Conservation (phyloP, 208 protist species). For the Angomonas desouzai region DNA sequence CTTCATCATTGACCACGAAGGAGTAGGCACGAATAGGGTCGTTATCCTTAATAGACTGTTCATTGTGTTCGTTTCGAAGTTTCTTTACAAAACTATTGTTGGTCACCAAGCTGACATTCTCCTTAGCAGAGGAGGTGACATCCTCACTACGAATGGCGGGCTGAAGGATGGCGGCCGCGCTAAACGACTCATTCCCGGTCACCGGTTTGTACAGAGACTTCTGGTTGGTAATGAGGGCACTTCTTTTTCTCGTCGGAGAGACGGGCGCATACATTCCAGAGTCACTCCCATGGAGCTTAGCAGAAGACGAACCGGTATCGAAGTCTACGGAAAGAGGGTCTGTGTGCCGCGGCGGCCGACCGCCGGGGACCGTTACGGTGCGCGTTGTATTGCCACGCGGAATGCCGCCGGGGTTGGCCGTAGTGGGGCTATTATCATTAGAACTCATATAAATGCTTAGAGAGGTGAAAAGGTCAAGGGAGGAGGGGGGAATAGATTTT, state of each 20-base stretch:
- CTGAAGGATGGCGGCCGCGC: neutral
- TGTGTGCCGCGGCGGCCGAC: neutral
- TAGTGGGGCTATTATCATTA: no score
- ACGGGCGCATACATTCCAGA: neutral
- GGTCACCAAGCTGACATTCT: neutral
- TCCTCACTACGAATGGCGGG: no score
- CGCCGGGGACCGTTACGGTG: neutral
- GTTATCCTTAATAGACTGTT: neutral
- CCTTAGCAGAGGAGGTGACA: no score
- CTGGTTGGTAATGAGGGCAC: slow-evolving; percentile 23
- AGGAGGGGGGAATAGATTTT: no score
- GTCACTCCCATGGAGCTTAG: neutral
- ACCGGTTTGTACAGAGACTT: slow-evolving; percentile 20
- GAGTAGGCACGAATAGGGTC: neutral
- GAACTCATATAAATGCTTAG: neutral
- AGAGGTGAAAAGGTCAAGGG: no score
- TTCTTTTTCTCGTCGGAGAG: slow-evolving; percentile 17
- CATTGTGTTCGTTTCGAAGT: neutral
- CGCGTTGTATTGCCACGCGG: neutral
- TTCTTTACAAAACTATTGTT: slow-evolving; percentile 3
- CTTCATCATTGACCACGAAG: neutral
- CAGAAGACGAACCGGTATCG: neutral
- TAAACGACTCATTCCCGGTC: slow-evolving; percentile 11
- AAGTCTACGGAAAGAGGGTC: neutral
- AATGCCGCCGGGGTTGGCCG: no score